phyloP scores from a whole-genome alignment of 2,329 filamentous ascomycete species.

The Teratosphaeria epicoccoides region DNA sequence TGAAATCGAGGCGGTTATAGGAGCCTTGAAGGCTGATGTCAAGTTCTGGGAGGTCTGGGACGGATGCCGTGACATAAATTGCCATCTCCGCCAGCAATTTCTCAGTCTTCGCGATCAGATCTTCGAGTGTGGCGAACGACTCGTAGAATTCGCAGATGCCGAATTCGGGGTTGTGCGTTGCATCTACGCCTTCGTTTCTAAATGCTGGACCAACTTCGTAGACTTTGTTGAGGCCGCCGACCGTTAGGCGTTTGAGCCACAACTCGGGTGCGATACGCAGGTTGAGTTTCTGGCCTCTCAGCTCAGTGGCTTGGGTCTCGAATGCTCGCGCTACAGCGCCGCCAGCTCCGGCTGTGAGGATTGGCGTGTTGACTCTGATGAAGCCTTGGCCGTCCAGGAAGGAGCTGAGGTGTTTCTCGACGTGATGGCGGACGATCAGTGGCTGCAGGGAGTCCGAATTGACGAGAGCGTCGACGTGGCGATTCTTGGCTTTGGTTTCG shows the following conservation, averaged over 20 bases:
- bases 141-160: conserved; percentile 96
- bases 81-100: conserved; percentile 42
- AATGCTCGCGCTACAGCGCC: conserved; percentile 84
- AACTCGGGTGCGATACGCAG: conserved; percentile 88
- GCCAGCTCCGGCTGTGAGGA: conserved; percentile 71
- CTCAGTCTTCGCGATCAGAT: conserved; percentile 68
- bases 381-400: conserved; percentile 65
- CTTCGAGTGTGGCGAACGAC: conserved; percentile 65
- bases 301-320: conserved; percentile 65
- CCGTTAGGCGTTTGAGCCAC: conserved; percentile 83
- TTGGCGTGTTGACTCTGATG: conserved; percentile 82
- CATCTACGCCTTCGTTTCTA: conserved; percentile 78
- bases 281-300: conserved; percentile 59
- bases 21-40: conserved; percentile 16
- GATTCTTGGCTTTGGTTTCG: conserved; percentile 62
- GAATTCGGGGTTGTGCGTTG: conserved; percentile 93
- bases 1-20: conserved; percentile 64
- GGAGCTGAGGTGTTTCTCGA: conserved; percentile 63
- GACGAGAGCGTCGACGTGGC: conserved; percentile 78
- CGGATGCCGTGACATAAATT: neutral
- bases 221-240: conserved; percentile 77
- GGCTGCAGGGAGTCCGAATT: conserved; percentile 58
- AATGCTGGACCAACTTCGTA: conserved; percentile 92
- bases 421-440: conserved; percentile 60
- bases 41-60: conserved; percentile 22